A percentile compares a stretch with the other conserved stretches of the same genome.
phyloP scores from a whole-genome alignment of 305 asterid genomes.

The Fraxinus ornus region DNA sequence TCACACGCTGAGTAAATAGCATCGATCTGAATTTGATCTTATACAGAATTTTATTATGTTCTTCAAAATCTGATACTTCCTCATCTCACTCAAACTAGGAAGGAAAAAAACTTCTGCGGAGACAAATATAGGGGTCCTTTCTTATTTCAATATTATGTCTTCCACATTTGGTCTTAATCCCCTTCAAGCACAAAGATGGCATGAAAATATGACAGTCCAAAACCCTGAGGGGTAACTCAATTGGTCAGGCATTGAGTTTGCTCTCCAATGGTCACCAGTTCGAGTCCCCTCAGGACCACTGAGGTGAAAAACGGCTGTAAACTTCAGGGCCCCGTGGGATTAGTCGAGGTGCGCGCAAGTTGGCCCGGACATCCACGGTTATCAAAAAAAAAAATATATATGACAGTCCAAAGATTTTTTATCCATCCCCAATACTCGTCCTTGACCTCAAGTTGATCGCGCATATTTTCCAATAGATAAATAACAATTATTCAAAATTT shows the following conservation, averaged over 20 bases:
- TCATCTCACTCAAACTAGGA: not conserved
- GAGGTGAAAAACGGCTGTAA: too few species aligned
- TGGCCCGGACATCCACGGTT: too few species aligned
- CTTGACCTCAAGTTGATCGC: not conserved
- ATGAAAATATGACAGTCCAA: not conserved
- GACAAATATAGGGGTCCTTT: not conserved
- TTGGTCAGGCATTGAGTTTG: too few species aligned
- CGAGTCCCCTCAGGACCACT: too few species aligned
- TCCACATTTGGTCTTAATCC: not conserved
- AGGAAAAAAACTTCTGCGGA: not conserved
- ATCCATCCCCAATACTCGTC: constrained; percentile 3
- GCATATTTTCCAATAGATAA: not conserved
- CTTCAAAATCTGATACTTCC: not conserved
- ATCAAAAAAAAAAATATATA: too few species aligned
- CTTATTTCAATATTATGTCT: not conserved
- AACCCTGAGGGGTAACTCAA: too few species aligned
- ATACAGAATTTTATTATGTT: not conserved
- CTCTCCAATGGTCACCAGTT: too few species aligned
- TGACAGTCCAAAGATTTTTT: not conserved
- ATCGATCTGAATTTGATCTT: not conserved
- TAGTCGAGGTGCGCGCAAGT: too few species aligned
- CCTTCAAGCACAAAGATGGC: not conserved
- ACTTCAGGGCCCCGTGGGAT: too few species aligned
- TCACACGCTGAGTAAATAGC: not conserved
- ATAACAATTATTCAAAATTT: not conserved